Conservation (phyloP, 345 rosid genomes). For the Populus pruinosa region DNA sequence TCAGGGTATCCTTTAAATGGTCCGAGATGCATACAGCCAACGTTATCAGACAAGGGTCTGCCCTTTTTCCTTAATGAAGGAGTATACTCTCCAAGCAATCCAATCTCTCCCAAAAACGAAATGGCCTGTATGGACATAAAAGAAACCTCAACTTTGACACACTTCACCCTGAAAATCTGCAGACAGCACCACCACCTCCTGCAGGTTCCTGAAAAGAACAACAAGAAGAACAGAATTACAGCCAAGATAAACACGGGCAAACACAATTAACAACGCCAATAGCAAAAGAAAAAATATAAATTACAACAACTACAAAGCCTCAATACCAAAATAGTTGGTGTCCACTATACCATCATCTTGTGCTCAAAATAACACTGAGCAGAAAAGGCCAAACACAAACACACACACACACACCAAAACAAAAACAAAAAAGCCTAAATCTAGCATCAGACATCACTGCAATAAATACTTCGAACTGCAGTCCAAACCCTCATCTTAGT, state of each 20-base stretch:
- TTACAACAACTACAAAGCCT: neutral
- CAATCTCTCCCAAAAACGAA: slow-evolving; percentile 59
- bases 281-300: neutral
- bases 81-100: slow-evolving; percentile 78
- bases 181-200: slow-evolving; percentile 41
- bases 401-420: neutral
- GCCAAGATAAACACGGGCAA: neutral
- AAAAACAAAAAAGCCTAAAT: neutral
- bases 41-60: slow-evolving; percentile 32
- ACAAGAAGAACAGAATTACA: neutral
- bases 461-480: neutral
- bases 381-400: neutral
- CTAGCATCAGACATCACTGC: neutral
- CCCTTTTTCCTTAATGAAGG: slow-evolving; percentile 63
- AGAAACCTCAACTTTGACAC: slow-evolving; percentile 51
- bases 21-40: slow-evolving; percentile 56
- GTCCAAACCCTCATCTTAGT: neutral
- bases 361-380: neutral
- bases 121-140: slow-evolving; percentile 90
- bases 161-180: slow-evolving; percentile 53
- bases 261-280: neutral
- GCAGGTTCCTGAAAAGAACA: slow-evolving; percentile 42
- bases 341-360: neutral
- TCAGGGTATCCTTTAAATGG: slow-evolving; percentile 15
- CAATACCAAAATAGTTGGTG: neutral